These are phyloP conservation scores for Clonostachys sp. DNA, from an alignment of 2,329 filamentous ascomycete species.

Conservation along the genomic window DNA sequence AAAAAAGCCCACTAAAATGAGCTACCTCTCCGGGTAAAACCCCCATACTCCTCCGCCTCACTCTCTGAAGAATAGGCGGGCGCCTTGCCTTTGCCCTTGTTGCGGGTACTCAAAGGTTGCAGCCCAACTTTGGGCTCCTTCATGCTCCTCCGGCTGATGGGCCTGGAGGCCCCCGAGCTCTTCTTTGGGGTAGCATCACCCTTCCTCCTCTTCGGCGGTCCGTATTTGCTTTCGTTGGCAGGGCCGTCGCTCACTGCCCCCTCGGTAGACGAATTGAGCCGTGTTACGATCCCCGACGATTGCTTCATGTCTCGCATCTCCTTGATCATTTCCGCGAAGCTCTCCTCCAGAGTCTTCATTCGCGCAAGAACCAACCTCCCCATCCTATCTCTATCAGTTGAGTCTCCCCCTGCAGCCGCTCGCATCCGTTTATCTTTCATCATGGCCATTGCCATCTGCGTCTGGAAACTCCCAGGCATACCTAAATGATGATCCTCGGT, in stretches of 20 bases:
- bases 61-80: conserved; percentile 29
- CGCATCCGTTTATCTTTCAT: conserved; percentile 52
- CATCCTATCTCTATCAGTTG: conserved; percentile 60
- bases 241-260: conserved; percentile 5
- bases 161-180: conserved; percentile 16
- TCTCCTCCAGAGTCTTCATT: conserved; percentile 91
- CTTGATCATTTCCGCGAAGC: conserved; percentile 79
- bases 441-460: conserved; percentile 71
- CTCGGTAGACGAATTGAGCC: conserved; percentile 40
- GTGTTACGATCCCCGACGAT: conserved; percentile 37
- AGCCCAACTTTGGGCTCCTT: conserved; percentile 28
- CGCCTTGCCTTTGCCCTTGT: conserved; percentile 45
- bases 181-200: conserved; percentile 17
- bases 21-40: conserved; percentile 26
- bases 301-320: conserved; percentile 66
- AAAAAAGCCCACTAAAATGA: conserved; percentile 26
- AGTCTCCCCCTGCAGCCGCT: conserved; percentile 26
- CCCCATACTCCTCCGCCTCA: conserved; percentile 21
- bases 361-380: conserved; percentile 77
- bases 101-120: conserved; percentile 13
- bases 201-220: conserved; percentile 17
- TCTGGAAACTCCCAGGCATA: conserved; percentile 73
- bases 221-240: conserved; percentile 26
- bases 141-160: conserved; percentile 33
- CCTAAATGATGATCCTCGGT: conserved; percentile 56